phyloP scores from a whole-genome alignment of 2,329 filamentous ascomycete genomes.

The Pyricularia sp. region DNA sequence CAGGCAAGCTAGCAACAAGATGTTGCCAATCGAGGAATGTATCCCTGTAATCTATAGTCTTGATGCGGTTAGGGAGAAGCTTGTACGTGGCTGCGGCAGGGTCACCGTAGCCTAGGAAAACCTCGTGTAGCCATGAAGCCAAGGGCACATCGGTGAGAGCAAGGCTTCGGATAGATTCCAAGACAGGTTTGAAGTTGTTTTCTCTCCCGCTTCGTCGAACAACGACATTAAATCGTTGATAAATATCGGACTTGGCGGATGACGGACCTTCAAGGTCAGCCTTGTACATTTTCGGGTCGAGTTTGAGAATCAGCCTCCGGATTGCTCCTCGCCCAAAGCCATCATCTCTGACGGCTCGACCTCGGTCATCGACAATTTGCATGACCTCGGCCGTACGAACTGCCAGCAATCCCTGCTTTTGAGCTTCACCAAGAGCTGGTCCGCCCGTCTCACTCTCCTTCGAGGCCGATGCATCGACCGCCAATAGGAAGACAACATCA shows the following conservation, averaged over 20 bases:
- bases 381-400: conserved; percentile 77
- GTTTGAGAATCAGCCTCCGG: conserved; percentile 62
- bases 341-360: conserved; percentile 60
- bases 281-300: conserved; percentile 69
- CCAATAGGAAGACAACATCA: conserved; percentile 80
- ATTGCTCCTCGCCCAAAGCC: conserved; percentile 46
- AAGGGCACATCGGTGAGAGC: conserved; percentile 75
- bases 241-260: conserved; percentile 62
- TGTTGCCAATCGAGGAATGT: conserved; percentile 96
- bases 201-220: conserved; percentile 73
- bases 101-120: conserved; percentile 95
- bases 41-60: conserved; percentile 77
- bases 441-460: conserved; percentile 40
- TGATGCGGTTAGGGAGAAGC: conserved; percentile 62
- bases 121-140: conserved; percentile 86
- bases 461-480: conserved; percentile 50
- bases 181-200: conserved; percentile 91
- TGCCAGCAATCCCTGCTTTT: conserved; percentile 53
- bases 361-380: conserved; percentile 76
- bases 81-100: conserved; percentile 79
- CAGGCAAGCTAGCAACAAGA: conserved; percentile 77
- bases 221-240: conserved; percentile 74
- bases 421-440: conserved; percentile 30
- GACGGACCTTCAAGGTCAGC: conserved; percentile 55
- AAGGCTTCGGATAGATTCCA: conserved; percentile 81